A percentile compares a stretch with the other conserved stretches of the same genome.
These are phyloP conservation scores for Teunomyces tritomae DNA, from an alignment of 805 yeast species.

Conservation along the genomic window DNA sequence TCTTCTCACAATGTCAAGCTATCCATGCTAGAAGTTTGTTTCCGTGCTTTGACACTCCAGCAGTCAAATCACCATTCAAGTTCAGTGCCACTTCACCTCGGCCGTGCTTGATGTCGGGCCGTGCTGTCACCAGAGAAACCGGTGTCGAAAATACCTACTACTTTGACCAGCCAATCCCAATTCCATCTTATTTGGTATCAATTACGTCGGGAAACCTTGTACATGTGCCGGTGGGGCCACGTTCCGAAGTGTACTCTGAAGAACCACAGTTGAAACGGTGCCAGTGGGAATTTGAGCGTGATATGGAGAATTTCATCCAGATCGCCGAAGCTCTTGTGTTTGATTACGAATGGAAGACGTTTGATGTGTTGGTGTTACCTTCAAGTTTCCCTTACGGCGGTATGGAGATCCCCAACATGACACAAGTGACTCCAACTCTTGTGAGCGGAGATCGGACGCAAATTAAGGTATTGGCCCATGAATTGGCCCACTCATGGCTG, in stretches of 20 bases:
- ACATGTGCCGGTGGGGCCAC: conserved; percentile 73
- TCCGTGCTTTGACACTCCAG: conserved; percentile 91
- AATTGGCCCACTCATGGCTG: conserved; percentile 89
- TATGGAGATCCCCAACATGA: conserved; percentile 91
- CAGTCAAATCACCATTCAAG: conserved; percentile 65
- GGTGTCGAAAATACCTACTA: conserved; percentile 31
- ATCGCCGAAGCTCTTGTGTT: conserved; percentile 76
- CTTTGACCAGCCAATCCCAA: conserved; percentile 75
- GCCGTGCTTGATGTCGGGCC: conserved; percentile 75
- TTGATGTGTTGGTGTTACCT: conserved; percentile 78
- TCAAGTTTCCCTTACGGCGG: conserved; percentile 85
- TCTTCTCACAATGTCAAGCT: conserved; percentile 90
- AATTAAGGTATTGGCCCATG: conserved; percentile 90
- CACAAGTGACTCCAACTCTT: conserved; percentile 87
- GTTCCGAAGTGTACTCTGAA: conserved; percentile 80
- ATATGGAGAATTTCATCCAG: conserved; percentile 74
- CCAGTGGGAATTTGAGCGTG: conserved; percentile 75
- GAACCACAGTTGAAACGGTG: conserved; percentile 66
- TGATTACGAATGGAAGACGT: conserved; percentile 81
- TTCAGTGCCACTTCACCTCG: conserved; percentile 60
- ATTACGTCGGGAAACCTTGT: conserved; percentile 80
- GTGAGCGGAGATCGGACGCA: conserved; percentile 82
- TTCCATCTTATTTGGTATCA: conserved; percentile 81
- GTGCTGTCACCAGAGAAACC: conserved; percentile 25
- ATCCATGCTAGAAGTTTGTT: conserved; percentile 84